A percentile compares a stretch with the other conserved stretches of the same genome.
These are phyloP conservation scores for Malassezia yamatoensis DNA, from an alignment of 1,284 basidiomycete genomes.

Conservation along the genomic window DNA sequence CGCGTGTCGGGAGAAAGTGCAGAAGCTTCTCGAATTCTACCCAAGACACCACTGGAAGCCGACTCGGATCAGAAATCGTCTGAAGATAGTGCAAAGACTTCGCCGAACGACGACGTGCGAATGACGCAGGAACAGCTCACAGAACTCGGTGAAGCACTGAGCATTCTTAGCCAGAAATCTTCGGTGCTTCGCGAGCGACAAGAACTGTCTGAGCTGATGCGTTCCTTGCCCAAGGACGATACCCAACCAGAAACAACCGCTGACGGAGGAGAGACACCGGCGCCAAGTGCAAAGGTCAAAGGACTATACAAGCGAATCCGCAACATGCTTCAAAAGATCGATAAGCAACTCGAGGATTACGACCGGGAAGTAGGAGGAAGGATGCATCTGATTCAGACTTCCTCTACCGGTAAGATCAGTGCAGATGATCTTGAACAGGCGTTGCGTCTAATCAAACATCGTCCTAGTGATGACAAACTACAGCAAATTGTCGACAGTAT, in stretches of 20 bases:
- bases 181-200: slow-evolving; percentile 90
- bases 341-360: slow-evolving; percentile 82
- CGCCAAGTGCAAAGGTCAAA: slow-evolving; percentile 50
- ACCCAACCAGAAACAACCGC: neutral
- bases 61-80: neutral
- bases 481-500: slow-evolving; percentile 68
- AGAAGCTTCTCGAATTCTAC: slow-evolving; percentile 32
- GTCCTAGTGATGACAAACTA: slow-evolving; percentile 78
- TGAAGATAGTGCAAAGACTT: neutral
- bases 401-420: slow-evolving; percentile 81
- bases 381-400: slow-evolving; percentile 85
- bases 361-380: slow-evolving; percentile 68
- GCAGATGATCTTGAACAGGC: slow-evolving; percentile 82
- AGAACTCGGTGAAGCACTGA: slow-evolving; percentile 83
- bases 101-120: slow-evolving; percentile 58
- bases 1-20: slow-evolving; percentile 28
- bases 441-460: slow-evolving; percentile 81
- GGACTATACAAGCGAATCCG: slow-evolving; percentile 87
- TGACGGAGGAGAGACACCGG: slow-evolving; percentile 3
- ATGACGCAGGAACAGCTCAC: slow-evolving; percentile 96
- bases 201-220: slow-evolving; percentile 77
- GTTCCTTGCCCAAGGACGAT: slow-evolving; percentile 43
- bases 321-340: slow-evolving; percentile 89
- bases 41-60: slow-evolving; percentile 18
- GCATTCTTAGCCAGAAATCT: slow-evolving; percentile 86